These are phyloP conservation scores for Fomitiporia mediterranea DNA, from an alignment of 1,284 basidiomycete species.

Conservation along the genomic window DNA sequence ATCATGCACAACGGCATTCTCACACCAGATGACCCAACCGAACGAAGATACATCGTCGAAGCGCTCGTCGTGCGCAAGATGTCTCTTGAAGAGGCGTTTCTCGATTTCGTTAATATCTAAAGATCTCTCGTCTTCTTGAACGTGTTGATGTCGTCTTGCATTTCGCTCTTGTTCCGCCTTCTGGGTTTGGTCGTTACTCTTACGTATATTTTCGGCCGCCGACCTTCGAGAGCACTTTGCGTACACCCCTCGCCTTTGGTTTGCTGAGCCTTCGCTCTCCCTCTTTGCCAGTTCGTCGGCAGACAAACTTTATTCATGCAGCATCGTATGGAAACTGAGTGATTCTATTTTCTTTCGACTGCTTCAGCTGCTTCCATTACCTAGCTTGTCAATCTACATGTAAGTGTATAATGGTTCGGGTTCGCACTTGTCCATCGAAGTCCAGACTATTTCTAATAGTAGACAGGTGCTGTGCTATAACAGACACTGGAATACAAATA, in stretches of 20 bases:
- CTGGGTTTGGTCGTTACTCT: not conserved
- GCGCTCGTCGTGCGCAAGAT: constrained; percentile 71
- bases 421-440: no score
- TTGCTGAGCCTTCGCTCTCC: not conserved
- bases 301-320: no score
- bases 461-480: no score
- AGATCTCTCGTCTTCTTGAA: constrained; percentile 27
- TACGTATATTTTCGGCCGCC: no score
- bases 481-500: no score
- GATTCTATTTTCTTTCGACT: no score
- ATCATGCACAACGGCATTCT: constrained; percentile 9
- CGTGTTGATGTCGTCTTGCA: not conserved
- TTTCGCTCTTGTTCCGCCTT: not conserved
- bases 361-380: no score
- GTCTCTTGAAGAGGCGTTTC: constrained; percentile 63
- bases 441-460: no score
- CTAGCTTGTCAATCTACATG: no score
- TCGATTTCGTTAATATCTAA: constrained; percentile 68
- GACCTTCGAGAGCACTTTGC: not conserved
- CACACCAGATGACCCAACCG: constrained; percentile 23
- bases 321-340: no score
- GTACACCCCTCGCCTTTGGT: not conserved
- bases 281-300: no score
- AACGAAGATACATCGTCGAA: constrained; percentile 62
- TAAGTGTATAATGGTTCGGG: no score